Evolutionary conservation across 768 basidiomycete species (phyloP).

Genomic region (Lactifluus volemus): DNA sequence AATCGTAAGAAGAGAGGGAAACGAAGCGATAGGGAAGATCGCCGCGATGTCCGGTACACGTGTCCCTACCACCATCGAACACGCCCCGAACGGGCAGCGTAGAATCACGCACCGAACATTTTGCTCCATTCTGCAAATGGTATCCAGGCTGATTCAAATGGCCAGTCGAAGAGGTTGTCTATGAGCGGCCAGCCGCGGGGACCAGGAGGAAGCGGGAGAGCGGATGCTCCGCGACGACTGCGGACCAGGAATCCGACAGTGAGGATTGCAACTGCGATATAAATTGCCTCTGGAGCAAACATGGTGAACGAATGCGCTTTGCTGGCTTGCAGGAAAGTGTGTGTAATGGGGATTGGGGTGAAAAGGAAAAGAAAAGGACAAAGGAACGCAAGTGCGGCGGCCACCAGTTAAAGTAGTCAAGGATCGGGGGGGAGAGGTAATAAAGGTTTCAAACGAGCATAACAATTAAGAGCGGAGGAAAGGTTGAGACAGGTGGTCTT

Average conservation of each 20-base stretch:
- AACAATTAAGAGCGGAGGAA: slow-evolving; percentile 3
- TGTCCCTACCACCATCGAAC: neutral
- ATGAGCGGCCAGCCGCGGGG: slow-evolving; percentile 18
- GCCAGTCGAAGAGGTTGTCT: slow-evolving; percentile 18
- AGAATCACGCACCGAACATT: slow-evolving; percentile 14
- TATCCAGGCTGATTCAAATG: slow-evolving; percentile 11
- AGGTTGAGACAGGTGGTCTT: neutral
- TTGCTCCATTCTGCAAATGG: slow-evolving; percentile 18
- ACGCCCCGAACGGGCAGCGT: neutral
- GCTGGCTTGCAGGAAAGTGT: neutral
- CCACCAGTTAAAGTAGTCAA: slow-evolving; percentile 2
- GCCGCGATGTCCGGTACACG: neutral
- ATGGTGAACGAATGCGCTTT: neutral
- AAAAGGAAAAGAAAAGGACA: neutral
- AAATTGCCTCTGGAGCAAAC: slow-evolving; percentile 9
- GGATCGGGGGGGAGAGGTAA: neutral
- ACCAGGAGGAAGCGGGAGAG: slow-evolving; percentile 16
- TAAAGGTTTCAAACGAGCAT: slow-evolving; percentile 1
- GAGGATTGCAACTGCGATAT: slow-evolving; percentile 11
- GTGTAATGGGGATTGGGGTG: neutral
- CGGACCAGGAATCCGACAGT: slow-evolving; percentile 3
- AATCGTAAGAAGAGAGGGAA: neutral
- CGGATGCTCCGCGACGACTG: slow-evolving; percentile 8
- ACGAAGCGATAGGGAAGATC: neutral
- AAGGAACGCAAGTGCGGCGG: neutral